A percentile compares a stretch with the other conserved stretches of the same genome.
These are phyloP conservation scores for Colletotrichum eleusines DNA, from an alignment of 2,329 filamentous ascomycete genomes.

Conservation along the genomic window DNA sequence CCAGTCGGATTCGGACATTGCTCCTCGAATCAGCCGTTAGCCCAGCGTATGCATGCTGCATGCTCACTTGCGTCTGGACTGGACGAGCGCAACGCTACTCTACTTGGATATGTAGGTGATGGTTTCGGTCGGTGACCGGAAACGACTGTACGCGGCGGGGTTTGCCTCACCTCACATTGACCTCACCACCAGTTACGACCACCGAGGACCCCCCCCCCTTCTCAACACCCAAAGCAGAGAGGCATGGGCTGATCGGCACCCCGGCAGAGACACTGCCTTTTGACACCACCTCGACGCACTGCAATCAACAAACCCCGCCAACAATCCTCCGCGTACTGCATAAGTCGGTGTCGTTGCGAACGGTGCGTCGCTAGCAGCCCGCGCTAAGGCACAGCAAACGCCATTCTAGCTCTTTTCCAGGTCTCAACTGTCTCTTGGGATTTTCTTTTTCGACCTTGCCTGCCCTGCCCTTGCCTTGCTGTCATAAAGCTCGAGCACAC, in stretches of 20 bases:
- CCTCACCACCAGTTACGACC: background rate
- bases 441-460: constrained; percentile 7
- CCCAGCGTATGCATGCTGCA: background rate
- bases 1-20: constrained; percentile 12
- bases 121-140: constrained; percentile 40
- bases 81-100: background rate
- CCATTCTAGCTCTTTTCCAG: constrained; percentile 9
- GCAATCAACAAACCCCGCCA: constrained; percentile 8
- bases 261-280: constrained; percentile 15
- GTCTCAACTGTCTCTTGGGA: constrained; percentile 3
- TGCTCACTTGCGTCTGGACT: constrained; percentile 18
- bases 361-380: constrained; percentile 38
- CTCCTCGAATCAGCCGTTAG: background rate
- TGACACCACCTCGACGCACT: constrained; percentile 6
- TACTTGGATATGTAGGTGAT: constrained; percentile 17
- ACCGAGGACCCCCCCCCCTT: background rate
- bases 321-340: constrained; percentile 20
- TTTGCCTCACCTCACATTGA: background rate
- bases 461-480: constrained; percentile 25
- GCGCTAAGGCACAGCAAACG: constrained; percentile 37
- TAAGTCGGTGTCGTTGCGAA: constrained; percentile 37
- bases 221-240: background rate
- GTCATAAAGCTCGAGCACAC: constrained; percentile 42
- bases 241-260: background rate
- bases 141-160: constrained; percentile 22